Conservation (phyloP, 2,329 filamentous ascomycete species). For the Coniochaeta sp. region DNA sequence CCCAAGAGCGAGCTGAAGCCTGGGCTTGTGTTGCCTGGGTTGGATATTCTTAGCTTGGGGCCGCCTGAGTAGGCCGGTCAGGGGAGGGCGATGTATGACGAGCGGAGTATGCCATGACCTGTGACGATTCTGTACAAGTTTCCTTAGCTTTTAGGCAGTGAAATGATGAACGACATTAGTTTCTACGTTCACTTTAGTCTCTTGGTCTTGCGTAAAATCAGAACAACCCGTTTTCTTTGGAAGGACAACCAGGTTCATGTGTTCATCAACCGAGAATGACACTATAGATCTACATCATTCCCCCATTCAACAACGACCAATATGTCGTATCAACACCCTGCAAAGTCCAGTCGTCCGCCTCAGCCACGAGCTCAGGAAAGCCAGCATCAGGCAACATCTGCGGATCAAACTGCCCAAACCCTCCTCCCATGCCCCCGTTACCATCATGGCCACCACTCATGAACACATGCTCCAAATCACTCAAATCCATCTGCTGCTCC, state of each 20-base stretch:
- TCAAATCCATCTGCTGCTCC: neutral
- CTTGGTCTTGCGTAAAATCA: too few relatives aligned
- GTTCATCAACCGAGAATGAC: too few relatives aligned
- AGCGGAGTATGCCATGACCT: too few relatives aligned
- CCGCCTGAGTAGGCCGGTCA: conserved; percentile 17
- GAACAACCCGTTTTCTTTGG: too few relatives aligned
- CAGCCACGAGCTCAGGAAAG: conserved; percentile 15
- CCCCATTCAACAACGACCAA: conserved; percentile 12
- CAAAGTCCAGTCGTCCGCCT: conserved; percentile 13
- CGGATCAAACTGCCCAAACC: conserved; percentile 8
- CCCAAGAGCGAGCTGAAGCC: conserved; percentile 67
- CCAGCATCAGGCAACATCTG: conserved; percentile 3
- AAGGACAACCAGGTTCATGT: too few relatives aligned
- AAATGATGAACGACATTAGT: too few relatives aligned
- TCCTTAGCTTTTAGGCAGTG: too few relatives aligned
- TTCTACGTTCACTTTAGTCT: too few relatives aligned
- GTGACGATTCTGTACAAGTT: too few relatives aligned
- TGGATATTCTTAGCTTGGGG: conserved; percentile 41
- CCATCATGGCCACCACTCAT: neutral
- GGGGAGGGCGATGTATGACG: too few relatives aligned
- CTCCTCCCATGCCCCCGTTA: neutral
- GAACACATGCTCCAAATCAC: neutral
- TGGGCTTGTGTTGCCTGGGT: conserved; percentile 28
- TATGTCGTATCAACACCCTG: conserved; percentile 14
- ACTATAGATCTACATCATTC: too few relatives aligned